These are phyloP conservation scores for Eurotiales sp. DNA, from an alignment of 2,329 filamentous ascomycete genomes.

Conservation along the genomic window DNA sequence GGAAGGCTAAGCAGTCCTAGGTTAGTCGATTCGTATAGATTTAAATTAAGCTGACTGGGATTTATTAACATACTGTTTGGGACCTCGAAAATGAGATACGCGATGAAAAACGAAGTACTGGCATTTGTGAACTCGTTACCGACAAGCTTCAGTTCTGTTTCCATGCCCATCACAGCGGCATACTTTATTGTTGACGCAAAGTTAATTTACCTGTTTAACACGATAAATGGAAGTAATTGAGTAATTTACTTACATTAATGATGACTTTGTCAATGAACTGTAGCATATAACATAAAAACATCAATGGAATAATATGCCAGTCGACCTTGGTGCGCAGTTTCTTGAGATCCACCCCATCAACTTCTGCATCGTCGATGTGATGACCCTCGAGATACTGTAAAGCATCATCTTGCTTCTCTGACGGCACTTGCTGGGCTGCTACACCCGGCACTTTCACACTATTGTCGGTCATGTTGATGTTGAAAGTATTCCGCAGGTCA, in stretches of 20 bases:
- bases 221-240: neutral
- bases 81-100: conserved; percentile 56
- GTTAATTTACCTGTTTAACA: neutral
- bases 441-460: conserved; percentile 1
- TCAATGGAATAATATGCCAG: conserved; percentile 57
- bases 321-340: conserved; percentile 55
- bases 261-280: conserved; percentile 64
- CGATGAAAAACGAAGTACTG: conserved; percentile 62
- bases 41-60: neutral
- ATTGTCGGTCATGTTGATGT: conserved; percentile 4
- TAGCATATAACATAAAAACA: conserved; percentile 61
- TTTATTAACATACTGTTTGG: conserved; percentile 49
- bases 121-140: conserved; percentile 62
- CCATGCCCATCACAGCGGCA: conserved; percentile 63
- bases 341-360: conserved; percentile 37
- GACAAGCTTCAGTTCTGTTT: conserved; percentile 50
- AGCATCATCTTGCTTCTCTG: conserved; percentile 21
- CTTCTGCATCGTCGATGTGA: conserved; percentile 23
- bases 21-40: neutral
- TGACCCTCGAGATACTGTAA: conserved; percentile 38
- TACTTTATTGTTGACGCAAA: conserved; percentile 44
- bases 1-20: conserved; percentile 41
- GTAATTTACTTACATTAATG: conserved; percentile 49
- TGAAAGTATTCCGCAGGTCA: neutral
- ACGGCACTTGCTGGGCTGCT: conserved; percentile 1